Evolutionary conservation across 768 basidiomycete genomes (phyloP), one percentile per base, ranked within the genome.

Genomic region (Tylopilus vinaceipallidus): DNA sequence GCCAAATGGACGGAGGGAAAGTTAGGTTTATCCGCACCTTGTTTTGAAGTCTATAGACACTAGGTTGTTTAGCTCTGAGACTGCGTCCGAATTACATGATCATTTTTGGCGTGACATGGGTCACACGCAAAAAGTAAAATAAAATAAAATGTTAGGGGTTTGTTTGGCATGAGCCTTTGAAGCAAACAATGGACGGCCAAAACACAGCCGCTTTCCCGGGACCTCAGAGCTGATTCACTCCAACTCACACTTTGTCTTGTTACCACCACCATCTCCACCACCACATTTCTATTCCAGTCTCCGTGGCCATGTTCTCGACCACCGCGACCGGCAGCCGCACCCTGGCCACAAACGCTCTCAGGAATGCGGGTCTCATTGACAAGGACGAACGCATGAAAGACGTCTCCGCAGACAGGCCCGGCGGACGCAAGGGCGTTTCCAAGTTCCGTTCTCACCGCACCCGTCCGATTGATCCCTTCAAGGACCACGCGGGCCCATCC

Each of bases 301-400:
- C 40, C 19, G 19, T 26, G 42, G 29, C 32, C 39, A 83, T 85
- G 75, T 81, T 80, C 64, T 84, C 84, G 37, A 81, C 76, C 52
- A 73, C 83, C 36, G 75, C 85, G 9, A 75, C 82, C 14, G 79
- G 83, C 56, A 72, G 78, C 44, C 79, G 83, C 56, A 63, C 77
- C 24, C 69, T 91, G 17, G 86, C 81, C 19, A 56, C 76, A 50
- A 84, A 70, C 49, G 83, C 86, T 26, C 72, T 90, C 22, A 82
- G 83, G 50, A 80, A 70, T 32, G 87, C 85, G 3, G 88, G 88
- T 35, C 81, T 90, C 62, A 84, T 88, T 53, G 87, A 88, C 75
- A 74, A 80, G 49, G 88, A 91, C 66, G 73, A 82, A 49, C 78
- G 73, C 57, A 90, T 91, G 88, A 80, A 82, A 53, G 88, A 91